These are phyloP conservation scores for Prorocentrum cordatum DNA, from an alignment of 169 alveolate genomes.

Conservation along the genomic window DNA sequence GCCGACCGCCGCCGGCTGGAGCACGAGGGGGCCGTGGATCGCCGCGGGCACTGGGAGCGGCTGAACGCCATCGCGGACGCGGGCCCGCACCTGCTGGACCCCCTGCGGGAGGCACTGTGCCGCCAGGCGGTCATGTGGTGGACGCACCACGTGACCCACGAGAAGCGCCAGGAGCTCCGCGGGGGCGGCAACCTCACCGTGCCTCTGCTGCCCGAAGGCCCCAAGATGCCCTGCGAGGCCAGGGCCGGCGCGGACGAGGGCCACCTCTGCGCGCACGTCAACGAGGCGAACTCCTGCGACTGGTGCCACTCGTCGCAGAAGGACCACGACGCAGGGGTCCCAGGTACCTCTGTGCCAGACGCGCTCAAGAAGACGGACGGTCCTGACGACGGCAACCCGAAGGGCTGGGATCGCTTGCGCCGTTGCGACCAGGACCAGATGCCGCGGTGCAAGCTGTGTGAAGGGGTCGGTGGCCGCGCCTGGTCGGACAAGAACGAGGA, in stretches of 20 bases:
- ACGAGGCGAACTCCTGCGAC: conserved; percentile 64
- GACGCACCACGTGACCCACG: not conserved
- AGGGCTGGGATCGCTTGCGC: conserved; percentile 44
- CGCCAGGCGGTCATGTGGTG: conserved; percentile 65
- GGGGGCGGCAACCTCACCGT: not conserved
- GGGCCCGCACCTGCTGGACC: no score
- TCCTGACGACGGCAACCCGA: conserved; percentile 60
- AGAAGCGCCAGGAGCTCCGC: conserved; percentile 32
- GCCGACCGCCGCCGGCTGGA: no score
- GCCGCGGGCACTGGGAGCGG: no score
- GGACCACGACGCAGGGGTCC: not conserved
- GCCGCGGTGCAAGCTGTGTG: conserved; percentile 58
- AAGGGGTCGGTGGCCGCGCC: conserved; percentile 61
- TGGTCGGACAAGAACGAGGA: conserved; percentile 22
- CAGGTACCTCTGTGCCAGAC: conserved; percentile 15
- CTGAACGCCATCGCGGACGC: no score
- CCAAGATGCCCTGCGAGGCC: conserved; percentile 7
- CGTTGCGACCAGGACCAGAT: conserved; percentile 61
- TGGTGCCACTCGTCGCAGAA: conserved; percentile 67
- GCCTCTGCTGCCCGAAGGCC: conserved; percentile 53
- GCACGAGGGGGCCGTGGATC: no score
- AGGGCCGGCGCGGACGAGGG: not conserved
- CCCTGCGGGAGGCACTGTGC: no score
- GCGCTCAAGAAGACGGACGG: conserved; percentile 7
- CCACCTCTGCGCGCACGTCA: conserved; percentile 3